These are phyloP conservation scores for Immersiella caudata DNA, from an alignment of 495 filamentous ascomycete genomes.

Conservation along the genomic window DNA sequence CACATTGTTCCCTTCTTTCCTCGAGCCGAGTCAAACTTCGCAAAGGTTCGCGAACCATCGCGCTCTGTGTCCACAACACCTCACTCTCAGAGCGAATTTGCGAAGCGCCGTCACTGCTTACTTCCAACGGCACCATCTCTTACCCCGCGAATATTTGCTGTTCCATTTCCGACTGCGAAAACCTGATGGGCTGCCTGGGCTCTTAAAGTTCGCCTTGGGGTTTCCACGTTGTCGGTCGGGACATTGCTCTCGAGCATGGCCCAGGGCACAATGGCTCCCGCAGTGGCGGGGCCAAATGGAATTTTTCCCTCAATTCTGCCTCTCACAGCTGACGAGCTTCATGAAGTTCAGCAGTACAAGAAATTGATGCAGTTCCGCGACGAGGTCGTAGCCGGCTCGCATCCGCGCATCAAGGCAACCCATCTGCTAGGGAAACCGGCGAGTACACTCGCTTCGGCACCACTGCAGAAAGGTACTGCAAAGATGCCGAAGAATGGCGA, in stretches of 20 bases:
- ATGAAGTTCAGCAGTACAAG: slow-evolving; percentile 37
- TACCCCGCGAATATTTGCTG: not conserved
- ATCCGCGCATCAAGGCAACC: slow-evolving; percentile 46
- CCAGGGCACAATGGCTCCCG: slow-evolving; percentile 24
- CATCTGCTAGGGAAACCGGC: slow-evolving; percentile 57
- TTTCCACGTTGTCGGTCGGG: not conserved
- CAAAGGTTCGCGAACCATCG: too few relatives aligned
- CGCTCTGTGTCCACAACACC: too few relatives aligned
- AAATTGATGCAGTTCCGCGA: slow-evolving; percentile 45
- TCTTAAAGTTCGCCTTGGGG: not conserved
- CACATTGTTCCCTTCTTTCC: too few relatives aligned
- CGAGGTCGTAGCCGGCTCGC: slow-evolving; percentile 34
- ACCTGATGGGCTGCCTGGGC: not conserved
- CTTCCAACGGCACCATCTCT: too few relatives aligned
- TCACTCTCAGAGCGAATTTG: not conserved
- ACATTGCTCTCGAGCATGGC: slow-evolving; percentile 23
- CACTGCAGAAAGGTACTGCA: slow-evolving; percentile 26
- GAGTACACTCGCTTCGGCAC: slow-evolving; percentile 2
- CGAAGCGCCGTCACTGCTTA: not conserved
- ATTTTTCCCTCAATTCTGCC: slow-evolving; percentile 24
- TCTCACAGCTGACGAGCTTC: slow-evolving; percentile 29
- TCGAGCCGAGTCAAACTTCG: too few relatives aligned
- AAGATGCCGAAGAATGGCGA: slow-evolving; percentile 34
- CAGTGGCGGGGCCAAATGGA: slow-evolving; percentile 1
- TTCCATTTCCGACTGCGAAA: not conserved